Conservation (phyloP, 148 eudicot species). For the Rhododendron henanense region DNA sequence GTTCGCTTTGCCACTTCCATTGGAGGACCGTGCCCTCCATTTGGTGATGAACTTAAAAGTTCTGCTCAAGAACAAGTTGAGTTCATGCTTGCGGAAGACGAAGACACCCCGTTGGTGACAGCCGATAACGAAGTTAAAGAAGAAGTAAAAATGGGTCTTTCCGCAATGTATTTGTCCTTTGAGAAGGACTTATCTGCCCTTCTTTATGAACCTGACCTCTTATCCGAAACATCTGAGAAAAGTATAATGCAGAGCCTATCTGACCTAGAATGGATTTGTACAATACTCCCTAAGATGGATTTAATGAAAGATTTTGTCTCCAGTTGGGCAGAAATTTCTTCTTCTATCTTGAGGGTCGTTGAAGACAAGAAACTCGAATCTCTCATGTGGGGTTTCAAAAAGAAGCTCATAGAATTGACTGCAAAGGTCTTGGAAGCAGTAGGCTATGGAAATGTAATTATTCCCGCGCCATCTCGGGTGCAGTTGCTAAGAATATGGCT, state of each 20-base stretch:
- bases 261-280: constrained; percentile 76
- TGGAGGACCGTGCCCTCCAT: constrained; percentile 46
- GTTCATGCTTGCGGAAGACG: constrained; percentile 80
- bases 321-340: constrained; percentile 59
- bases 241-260: constrained; percentile 35
- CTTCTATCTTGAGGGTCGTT: constrained; percentile 24
- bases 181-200: constrained; percentile 41
- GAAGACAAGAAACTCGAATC: constrained; percentile 42
- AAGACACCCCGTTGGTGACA: constrained; percentile 48
- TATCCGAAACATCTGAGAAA: constrained; percentile 30
- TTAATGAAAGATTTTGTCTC: constrained; percentile 70
- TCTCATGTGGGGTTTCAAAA: constrained; percentile 57
- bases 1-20: constrained; percentile 66
- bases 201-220: constrained; percentile 27
- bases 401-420: constrained; percentile 59
- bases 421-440: constrained; percentile 74
- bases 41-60: constrained; percentile 61
- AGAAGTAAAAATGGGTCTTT: constrained; percentile 53
- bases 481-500: constrained; percentile 65
- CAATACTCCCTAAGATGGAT: constrained; percentile 61
- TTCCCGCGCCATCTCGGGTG: constrained; percentile 46
- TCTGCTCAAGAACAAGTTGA: constrained; percentile 96
- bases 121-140: constrained; percentile 52
- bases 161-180: constrained; percentile 41
- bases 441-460: constrained; percentile 74